These are phyloP conservation scores for Tricholoma flavovirens DNA, from an alignment of 768 basidiomycete species.

Conservation along the genomic window DNA sequence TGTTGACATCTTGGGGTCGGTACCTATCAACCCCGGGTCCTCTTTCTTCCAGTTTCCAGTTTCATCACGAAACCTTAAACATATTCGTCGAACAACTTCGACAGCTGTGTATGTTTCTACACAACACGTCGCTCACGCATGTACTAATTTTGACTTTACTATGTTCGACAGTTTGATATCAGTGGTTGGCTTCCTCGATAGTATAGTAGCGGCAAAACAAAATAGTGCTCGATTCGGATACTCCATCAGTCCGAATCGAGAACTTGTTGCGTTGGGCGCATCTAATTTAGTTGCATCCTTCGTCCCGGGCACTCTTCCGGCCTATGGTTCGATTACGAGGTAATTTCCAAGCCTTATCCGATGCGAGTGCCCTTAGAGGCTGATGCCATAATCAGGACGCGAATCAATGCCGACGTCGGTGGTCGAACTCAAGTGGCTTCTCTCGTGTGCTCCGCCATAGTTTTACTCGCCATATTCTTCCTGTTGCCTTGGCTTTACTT, in stretches of 20 bases:
- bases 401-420: conserved; percentile 89
- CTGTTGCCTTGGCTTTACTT: conserved; percentile 80
- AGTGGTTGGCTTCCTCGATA: conserved; percentile 88
- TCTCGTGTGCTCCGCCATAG: conserved; percentile 64
- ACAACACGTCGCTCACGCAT: background rate
- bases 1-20: conserved; percentile 77
- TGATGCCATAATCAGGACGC: conserved; percentile 40
- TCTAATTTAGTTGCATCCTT: conserved; percentile 76
- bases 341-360: conserved; percentile 24
- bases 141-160: background rate
- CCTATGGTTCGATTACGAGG: conserved; percentile 92
- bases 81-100: conserved; percentile 74
- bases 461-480: conserved; percentile 85
- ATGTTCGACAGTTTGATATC: conserved; percentile 53
- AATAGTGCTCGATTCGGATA: conserved; percentile 81
- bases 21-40: conserved; percentile 54
- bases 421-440: conserved; percentile 88
- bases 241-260: conserved; percentile 88
- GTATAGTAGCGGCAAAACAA: conserved; percentile 93
- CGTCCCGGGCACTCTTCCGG: conserved; percentile 85
- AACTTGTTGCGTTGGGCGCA: conserved; percentile 88
- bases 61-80: conserved; percentile 48
- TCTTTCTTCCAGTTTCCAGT: conserved; percentile 76
- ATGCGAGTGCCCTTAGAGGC: background rate
- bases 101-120: conserved; percentile 61